Evolutionary conservation across 2,329 filamentous ascomycete species (phyloP).

Genomic region (Colletotrichum acutatum): DNA sequence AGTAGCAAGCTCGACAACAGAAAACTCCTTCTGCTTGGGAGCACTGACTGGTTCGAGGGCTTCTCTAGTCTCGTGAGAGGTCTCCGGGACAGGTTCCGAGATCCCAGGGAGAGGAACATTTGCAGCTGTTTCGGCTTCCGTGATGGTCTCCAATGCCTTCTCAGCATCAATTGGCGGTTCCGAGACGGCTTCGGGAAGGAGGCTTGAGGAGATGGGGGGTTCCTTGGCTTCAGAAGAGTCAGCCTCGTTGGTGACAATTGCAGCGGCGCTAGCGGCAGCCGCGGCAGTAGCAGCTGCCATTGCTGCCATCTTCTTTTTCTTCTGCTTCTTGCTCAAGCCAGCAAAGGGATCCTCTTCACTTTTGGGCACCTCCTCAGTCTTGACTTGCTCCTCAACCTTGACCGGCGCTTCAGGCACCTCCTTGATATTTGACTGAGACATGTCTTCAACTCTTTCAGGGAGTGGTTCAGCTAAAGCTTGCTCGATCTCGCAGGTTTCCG

Average conservation of each 20-base stretch:
- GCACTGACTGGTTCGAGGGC: background rate
- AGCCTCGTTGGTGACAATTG: background rate
- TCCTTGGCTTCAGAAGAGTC: background rate
- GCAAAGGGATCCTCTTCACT: slow-evolving; percentile 36
- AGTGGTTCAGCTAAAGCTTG: background rate
- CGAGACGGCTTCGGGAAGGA: background rate
- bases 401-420: background rate
- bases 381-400: background rate
- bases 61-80: background rate
- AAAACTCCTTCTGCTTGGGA: background rate
- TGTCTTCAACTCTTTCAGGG: background rate
- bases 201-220: slow-evolving; percentile 6
- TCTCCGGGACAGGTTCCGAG: background rate
- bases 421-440: background rate
- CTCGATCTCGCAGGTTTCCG: background rate
- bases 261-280: background rate
- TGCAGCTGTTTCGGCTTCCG: background rate
- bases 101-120: background rate
- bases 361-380: background rate
- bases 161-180: background rate
- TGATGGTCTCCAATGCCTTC: background rate
- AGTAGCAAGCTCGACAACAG: background rate
- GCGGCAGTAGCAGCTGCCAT: background rate
- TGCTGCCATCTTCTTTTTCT: background rate
- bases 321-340: background rate